phyloP scores from a whole-genome alignment of 495 filamentous ascomycete genomes.

The Halenospora varia region DNA sequence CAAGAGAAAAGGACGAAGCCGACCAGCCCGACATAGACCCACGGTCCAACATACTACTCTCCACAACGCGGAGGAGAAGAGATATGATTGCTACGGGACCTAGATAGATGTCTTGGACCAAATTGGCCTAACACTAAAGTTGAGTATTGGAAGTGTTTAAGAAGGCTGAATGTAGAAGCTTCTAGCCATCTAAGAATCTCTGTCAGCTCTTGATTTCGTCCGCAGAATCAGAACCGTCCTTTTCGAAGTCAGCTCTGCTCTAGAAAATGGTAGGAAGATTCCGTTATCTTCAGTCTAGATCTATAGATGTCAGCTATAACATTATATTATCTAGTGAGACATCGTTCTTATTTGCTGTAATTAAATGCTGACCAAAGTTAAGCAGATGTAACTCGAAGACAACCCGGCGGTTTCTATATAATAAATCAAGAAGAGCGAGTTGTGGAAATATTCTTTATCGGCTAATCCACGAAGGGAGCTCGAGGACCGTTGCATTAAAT shows the following conservation, averaged over 20 bases:
- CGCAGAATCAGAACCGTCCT: too few relatives aligned
- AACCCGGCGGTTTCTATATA: constrained; percentile 9
- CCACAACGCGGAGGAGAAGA: not conserved
- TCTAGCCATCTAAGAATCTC: too few relatives aligned
- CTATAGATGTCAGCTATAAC: constrained; percentile 12
- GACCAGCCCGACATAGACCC: not conserved
- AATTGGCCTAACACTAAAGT: too few relatives aligned
- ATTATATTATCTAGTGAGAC: constrained; percentile 17
- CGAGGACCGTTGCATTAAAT: constrained; percentile 14
- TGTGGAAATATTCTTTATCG: constrained; percentile 16
- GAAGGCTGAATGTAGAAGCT: too few relatives aligned
- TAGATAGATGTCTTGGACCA: too few relatives aligned
- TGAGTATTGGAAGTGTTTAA: too few relatives aligned
- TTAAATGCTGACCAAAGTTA: not conserved
- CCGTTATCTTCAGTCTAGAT: constrained; percentile 14
- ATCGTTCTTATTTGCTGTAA: not conserved
- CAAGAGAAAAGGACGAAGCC: not conserved
- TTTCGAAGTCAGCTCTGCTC: constrained; percentile 14
- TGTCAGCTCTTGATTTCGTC: too few relatives aligned
- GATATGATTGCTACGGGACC: too few relatives aligned
- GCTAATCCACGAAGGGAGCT: constrained; percentile 12
- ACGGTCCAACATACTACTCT: not conserved
- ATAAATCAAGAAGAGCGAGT: constrained; percentile 19
- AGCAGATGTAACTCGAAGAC: constrained; percentile 14
- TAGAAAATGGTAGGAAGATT: constrained; percentile 12